Base-by-base conservation (phyloP, 2,329 filamentous ascomycete genomes). In the Pseudogymnoascus sp. region DNA sequence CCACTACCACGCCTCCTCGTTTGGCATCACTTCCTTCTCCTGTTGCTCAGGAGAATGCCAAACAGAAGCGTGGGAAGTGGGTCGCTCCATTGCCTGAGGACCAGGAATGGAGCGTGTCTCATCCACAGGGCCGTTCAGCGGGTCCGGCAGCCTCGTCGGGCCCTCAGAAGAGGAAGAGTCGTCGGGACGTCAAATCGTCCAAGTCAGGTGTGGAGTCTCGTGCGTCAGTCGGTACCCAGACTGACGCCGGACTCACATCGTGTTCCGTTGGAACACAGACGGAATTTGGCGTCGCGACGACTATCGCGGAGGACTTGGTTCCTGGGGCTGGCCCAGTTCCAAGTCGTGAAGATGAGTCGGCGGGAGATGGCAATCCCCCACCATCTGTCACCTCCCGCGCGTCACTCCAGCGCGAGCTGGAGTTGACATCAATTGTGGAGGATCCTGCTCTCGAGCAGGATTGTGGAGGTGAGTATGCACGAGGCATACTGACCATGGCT, bases 401-500 rank as follows among this genome's bases (percentile, higher is more conserved):
- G 50, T 57, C 50, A 35, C 50, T 57, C 50, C 28, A 57, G 50
- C 50, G 50, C 50, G 28, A 57, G 26, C 50, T 57, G 50, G 50
- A 57, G 50, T 57, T 57, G 50, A 57, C 50, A 57, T 57, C 50
- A 57, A 33, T 57, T 57, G 50, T 57, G 50, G 50, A 57, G 50
- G 50, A 33, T 19, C 17, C 28, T 57, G 50, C 28, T 57, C 17
- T 35, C 28, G 28, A 33, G 50, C 50, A 57, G 50, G 28, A 19
- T 57, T 15, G 50, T 57, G 50, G 50, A 57, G 50, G 28, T 11
- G 23, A 33, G 50, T 57, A 19, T 33, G 50, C 50, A 57, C 50
- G 50, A 21, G 50, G 50, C 50, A 57, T 31, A 57, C 50, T 57
- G 50, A 35, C 50, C 50, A 57, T 33, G 50, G 50, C 50, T 19